Conservation (phyloP, 1,284 basidiomycete species). For the Chalciporus sp. region DNA sequence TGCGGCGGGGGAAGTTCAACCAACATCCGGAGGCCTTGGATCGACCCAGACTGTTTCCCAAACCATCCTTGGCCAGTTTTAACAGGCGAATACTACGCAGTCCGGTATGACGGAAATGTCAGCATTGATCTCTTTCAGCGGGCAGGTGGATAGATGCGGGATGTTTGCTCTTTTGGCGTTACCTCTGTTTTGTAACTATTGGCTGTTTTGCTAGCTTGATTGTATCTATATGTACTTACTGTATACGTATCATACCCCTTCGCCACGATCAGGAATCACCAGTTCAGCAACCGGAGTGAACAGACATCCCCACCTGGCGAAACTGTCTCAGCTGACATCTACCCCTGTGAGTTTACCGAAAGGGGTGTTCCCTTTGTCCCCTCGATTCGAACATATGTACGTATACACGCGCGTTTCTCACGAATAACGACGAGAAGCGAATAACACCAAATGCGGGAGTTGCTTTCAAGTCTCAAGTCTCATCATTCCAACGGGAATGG, state of each 20-base stretch:
- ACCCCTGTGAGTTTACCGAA: constrained; percentile 13
- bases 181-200: neutral
- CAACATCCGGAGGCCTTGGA: constrained; percentile 47
- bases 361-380: constrained; percentile 24
- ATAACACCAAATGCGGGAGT: too few relatives aligned
- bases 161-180: neutral
- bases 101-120: constrained; percentile 37
- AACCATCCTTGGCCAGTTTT: constrained; percentile 43
- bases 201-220: constrained; percentile 8
- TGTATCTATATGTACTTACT: constrained; percentile 11
- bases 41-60: constrained; percentile 47
- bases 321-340: neutral
- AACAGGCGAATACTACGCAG: constrained; percentile 45
- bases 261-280: neutral
- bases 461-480: too few relatives aligned
- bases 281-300: neutral
- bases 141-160: constrained; percentile 1
- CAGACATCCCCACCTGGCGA: neutral
- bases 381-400: too few relatives aligned
- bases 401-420: too few relatives aligned
- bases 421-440: too few relatives aligned
- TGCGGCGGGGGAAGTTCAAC: constrained; percentile 53
- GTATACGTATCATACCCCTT: neutral
- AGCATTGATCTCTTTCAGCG: neutral
- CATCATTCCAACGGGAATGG: too few relatives aligned